Evolutionary conservation across 1,139 yeast genomes (phyloP).

Genomic region (Hansenula sp.): DNA sequence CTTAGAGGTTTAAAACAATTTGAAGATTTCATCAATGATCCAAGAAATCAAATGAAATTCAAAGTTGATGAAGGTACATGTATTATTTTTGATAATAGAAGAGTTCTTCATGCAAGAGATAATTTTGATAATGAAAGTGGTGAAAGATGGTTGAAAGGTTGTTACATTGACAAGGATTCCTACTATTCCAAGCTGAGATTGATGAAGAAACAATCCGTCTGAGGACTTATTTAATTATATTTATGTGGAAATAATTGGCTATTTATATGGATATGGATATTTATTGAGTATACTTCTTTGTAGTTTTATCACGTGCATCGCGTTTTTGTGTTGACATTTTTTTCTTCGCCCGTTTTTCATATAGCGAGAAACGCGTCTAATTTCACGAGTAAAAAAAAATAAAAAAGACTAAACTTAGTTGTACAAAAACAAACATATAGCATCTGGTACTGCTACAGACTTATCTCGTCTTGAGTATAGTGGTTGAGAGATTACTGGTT

Average conservation of each 20-base stretch:
- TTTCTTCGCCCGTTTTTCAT: no score
- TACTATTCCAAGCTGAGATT: slow-evolving; percentile 59
- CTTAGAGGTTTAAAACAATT: slow-evolving; percentile 55
- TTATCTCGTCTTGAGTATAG: no score
- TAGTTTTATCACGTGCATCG: no score
- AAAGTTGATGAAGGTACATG: slow-evolving; percentile 62
- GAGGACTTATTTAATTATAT: no score
- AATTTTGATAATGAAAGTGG: slow-evolving; percentile 52
- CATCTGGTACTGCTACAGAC: no score
- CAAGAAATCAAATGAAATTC: slow-evolving; percentile 50
- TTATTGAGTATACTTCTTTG: no score
- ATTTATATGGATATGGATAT: no score
- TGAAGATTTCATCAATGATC: slow-evolving; percentile 54
- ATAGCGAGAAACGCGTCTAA: not conserved
- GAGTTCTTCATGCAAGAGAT: slow-evolving; percentile 67
- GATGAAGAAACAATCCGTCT: slow-evolving; percentile 15
- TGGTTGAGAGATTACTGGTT: no score
- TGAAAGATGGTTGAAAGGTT: slow-evolving; percentile 72
- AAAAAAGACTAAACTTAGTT: not conserved
- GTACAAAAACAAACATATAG: not conserved
- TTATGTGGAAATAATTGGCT: no score
- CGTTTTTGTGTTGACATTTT: not conserved
- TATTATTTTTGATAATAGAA: slow-evolving; percentile 68
- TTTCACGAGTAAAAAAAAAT: not conserved
- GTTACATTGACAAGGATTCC: slow-evolving; percentile 72